Evolutionary conservation across 805 yeast species (phyloP), one percentile per base, ranked within the genome.

Genomic region (Metschnikowia baotianmanensis): DNA sequence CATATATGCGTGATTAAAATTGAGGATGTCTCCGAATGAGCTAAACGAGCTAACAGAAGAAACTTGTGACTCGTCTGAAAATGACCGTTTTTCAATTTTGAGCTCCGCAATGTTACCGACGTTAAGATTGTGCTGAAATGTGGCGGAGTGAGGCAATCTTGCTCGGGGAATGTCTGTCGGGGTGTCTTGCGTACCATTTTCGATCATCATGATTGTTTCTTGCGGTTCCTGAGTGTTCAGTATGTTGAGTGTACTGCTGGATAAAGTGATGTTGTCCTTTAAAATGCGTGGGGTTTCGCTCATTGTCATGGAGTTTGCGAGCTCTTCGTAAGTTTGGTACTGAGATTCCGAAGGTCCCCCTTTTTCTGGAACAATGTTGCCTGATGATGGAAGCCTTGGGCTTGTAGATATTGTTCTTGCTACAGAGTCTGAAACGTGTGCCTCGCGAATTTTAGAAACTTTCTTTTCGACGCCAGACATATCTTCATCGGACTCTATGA

Each of bases 21-120:
- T 38, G 18, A 48, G 40, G 19, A 59, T 47, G 31, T 65, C 71
- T 2, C 65, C 67, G 13, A 61, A 49, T 1, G 70, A 58, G 43
- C 67, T 63, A 41, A 64, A 61, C 1, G 67, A 59, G 43, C 69
- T 63, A 10, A 66, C 62, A 0, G 71, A 62, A 5, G 71, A 65
- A 2, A 63, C 68, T 15, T 53, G 57, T 1, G 71, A 65, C 37
- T 67, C 62, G 23, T 55, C 71, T 31, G 71, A 65, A 42, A 64
- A 62, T 9, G 56, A 55, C 36, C 73, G 43, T 31, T 51, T 53
- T 28, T 41, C 46, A 9, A 52, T 46, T 15, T 32, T 40, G 26
- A 48, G 47, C 24, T 32, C 45, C 4, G 19, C 25, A 6, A 25
- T 15, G n/a, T 40, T 22, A 5, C 32, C 44, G 26, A 49, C 43